Evolutionary conservation across 305 asterid genomes (phyloP).

Genomic region (Solanum aculeatissimum): DNA sequence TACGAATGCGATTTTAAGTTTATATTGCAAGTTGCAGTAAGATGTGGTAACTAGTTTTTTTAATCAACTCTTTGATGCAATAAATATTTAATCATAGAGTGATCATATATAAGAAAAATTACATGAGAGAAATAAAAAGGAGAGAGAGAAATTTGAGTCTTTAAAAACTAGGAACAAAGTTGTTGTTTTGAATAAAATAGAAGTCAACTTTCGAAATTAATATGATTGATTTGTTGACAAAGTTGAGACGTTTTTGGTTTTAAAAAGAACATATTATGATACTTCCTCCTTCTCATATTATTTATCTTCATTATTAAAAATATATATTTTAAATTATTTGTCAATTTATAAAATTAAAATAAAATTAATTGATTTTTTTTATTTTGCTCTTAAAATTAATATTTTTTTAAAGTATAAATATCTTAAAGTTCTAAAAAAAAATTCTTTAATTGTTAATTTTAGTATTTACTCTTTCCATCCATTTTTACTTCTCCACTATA

Average conservation of each 20-base stretch:
- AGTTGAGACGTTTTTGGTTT: neutral
- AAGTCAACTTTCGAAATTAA: neutral
- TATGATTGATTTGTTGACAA: neutral
- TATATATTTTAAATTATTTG: too few species aligned
- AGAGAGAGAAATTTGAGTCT: neutral
- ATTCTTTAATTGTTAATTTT: too few species aligned
- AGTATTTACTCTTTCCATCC: too few species aligned
- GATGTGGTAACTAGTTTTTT: neutral
- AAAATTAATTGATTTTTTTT: neutral
- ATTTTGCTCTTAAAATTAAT: neutral
- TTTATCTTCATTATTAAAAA: neutral
- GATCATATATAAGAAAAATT: neutral
- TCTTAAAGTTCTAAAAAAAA: neutral
- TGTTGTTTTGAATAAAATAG: neutral
- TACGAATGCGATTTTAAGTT: neutral
- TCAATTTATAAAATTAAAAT: neutral
- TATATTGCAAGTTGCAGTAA: neutral
- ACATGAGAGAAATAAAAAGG: neutral
- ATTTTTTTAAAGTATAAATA: neutral
- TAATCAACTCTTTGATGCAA: neutral
- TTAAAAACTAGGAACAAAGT: neutral
- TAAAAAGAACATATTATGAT: neutral
- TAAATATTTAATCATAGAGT: neutral
- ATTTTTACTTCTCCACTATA: too few species aligned
- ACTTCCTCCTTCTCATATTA: neutral